Percentiles rank a stretch among this genome's conserved stretches.
Conservation (phyloP, 371 early-diverging fungal genomes). For the Smittium culicis region DNA sequence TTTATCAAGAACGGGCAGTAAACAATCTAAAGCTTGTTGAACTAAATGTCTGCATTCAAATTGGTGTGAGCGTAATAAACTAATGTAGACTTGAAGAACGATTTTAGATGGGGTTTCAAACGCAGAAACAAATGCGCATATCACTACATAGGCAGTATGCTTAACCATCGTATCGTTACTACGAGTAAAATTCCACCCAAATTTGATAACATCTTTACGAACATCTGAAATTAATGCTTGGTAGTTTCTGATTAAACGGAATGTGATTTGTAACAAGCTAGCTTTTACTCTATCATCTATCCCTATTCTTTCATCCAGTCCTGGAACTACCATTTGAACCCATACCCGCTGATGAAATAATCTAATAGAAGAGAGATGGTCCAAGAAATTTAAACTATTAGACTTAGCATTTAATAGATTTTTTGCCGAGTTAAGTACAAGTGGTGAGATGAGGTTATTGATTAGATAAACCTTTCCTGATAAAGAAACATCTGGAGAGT, state of each 20-base stretch:
- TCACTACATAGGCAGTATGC: conserved; percentile 84
- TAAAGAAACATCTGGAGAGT: background rate
- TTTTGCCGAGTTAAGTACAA: background rate
- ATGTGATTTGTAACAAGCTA: conserved; percentile 81
- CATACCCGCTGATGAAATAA: conserved; percentile 27
- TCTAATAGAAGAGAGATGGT: conserved; percentile 24
- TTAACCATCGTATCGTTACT: conserved; percentile 86
- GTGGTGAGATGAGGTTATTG: background rate
- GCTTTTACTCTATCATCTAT: conserved; percentile 63
- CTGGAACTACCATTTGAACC: conserved; percentile 22
- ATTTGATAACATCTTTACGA: conserved; percentile 87
- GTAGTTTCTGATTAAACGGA: conserved; percentile 60
- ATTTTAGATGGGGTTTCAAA: conserved; percentile 88
- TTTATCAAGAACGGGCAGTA: conserved; percentile 75
- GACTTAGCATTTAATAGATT: background rate
- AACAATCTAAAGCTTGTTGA: conserved; percentile 82
- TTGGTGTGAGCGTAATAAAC: conserved; percentile 76
- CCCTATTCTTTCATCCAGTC: conserved; percentile 29
- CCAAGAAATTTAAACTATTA: background rate
- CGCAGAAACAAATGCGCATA: conserved; percentile 78
- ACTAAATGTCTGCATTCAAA: conserved; percentile 70
- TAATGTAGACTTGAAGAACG: conserved; percentile 73
- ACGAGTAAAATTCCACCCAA: conserved; percentile 82
- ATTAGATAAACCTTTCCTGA: conserved; percentile 7
- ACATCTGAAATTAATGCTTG: conserved; percentile 58